Conservation (phyloP, 129 eudicot genomes). For the Helichrysum umbraculigerum region DNA sequence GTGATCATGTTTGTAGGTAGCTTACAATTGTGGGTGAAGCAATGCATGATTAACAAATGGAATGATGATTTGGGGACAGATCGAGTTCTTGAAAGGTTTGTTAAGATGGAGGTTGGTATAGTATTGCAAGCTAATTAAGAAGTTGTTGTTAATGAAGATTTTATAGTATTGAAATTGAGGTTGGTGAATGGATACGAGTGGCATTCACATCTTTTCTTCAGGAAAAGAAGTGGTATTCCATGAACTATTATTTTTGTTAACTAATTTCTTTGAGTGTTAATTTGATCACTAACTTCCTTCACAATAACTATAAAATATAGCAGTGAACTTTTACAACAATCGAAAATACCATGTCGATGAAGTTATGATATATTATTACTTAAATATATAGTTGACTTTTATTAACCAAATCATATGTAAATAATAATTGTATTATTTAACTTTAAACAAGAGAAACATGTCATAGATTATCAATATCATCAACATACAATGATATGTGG, state of each 20-base stretch:
- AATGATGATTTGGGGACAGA: constrained; percentile 20
- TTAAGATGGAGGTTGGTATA: constrained; percentile 37
- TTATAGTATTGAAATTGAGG: background rate
- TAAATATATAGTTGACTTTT: too few species aligned
- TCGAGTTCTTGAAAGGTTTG: constrained; percentile 17
- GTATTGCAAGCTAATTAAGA: constrained; percentile 8
- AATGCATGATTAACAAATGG: background rate
- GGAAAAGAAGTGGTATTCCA: constrained; percentile 24
- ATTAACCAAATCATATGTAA: too few species aligned
- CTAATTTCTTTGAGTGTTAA: background rate
- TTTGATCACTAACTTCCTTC: too few species aligned
- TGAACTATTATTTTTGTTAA: background rate
- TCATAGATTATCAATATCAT: too few species aligned
- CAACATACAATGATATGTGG: too few species aligned
- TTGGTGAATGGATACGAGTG: constrained; percentile 33
- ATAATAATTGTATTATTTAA: too few species aligned
- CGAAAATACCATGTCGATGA: too few species aligned
- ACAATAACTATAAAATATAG: too few species aligned
- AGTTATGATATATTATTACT: too few species aligned
- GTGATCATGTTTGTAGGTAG: constrained; percentile 35
- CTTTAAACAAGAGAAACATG: too few species aligned
- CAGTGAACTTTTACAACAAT: too few species aligned
- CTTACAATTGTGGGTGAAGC: constrained; percentile 10
- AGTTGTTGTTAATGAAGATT: background rate
- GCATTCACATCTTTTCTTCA: constrained; percentile 31